Evolutionary conservation across 176 grass and related monocot genomes (phyloP).

Genomic region (Olyra latifolia): DNA sequence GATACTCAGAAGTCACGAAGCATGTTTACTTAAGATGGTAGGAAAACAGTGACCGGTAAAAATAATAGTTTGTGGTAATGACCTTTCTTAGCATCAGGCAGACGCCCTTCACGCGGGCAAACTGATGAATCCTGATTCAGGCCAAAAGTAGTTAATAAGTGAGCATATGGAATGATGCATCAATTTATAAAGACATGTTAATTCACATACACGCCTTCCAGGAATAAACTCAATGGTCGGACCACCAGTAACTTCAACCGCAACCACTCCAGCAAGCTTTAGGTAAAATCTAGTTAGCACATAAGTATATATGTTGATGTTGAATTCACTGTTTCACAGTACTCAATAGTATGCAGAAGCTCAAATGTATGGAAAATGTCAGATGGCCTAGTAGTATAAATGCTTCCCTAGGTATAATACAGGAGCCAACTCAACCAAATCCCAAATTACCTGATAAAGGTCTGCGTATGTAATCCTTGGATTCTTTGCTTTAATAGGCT

Average conservation of each 20-base stretch:
- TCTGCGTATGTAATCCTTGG: conserved; percentile 92
- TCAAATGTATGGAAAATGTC: not conserved
- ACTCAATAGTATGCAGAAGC: not conserved
- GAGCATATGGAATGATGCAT: conserved; percentile 14
- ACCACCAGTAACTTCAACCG: conserved; percentile 93
- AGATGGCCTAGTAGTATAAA: not conserved
- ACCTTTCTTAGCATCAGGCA: conserved; percentile 98
- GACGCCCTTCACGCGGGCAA: conserved; percentile 82
- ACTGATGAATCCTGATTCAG: conserved; percentile 85
- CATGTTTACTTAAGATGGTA: not conserved
- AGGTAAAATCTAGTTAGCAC: conserved; percentile 35
- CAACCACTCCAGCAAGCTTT: conserved; percentile 93
- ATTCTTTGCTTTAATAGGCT: conserved; percentile 74
- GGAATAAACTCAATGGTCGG: conserved; percentile 84
- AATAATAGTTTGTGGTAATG: not conserved
- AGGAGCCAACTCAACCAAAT: conserved; percentile 13
- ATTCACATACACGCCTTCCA: conserved; percentile 67
- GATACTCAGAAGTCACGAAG: not conserved
- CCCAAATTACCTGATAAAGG: conserved; percentile 81
- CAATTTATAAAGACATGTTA: not conserved
- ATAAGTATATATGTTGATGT: not conserved
- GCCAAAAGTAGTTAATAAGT: conserved; percentile 21
- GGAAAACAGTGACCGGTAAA: not conserved
- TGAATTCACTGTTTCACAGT: not conserved
- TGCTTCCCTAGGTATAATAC: not conserved